Evolutionary conservation across 106 monocot genomes (phyloP).

Genomic region (Cymbidium sinense): DNA sequence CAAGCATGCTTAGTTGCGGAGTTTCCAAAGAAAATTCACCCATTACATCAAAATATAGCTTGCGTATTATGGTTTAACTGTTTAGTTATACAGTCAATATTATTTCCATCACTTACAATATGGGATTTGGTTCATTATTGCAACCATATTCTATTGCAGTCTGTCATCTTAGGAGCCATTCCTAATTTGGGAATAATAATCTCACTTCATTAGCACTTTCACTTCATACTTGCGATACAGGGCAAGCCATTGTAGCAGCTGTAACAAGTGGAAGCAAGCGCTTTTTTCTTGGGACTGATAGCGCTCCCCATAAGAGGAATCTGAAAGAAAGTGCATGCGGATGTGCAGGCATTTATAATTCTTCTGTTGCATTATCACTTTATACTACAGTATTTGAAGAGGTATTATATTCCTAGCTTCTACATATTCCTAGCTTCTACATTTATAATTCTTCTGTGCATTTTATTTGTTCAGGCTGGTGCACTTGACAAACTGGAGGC

Average conservation of each 20-base stretch:
- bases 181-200: too few species aligned
- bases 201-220: too few species aligned
- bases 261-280: constrained; percentile 88
- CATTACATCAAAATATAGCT: too few species aligned
- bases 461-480: constrained; percentile 34
- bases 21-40: too few species aligned
- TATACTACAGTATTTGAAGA: constrained; percentile 89
- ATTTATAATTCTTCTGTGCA: too few species aligned
- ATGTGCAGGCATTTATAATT: constrained; percentile 92
- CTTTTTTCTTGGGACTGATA: constrained; percentile 92
- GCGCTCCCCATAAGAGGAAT: constrained; percentile 82
- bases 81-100: too few species aligned
- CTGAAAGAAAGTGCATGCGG: constrained; percentile 82
- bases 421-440: neutral
- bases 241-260: constrained; percentile 81
- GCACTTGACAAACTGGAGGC: constrained; percentile 95
- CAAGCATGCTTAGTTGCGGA: too few species aligned
- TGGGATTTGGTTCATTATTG: too few species aligned
- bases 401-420: constrained; percentile 18
- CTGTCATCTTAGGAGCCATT: too few species aligned
- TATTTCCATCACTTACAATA: too few species aligned
- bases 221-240: constrained; percentile 14
- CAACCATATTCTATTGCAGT: too few species aligned
- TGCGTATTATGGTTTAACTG: too few species aligned
- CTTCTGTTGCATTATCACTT: constrained; percentile 81